Base-by-base conservation (phyloP, 495 filamentous ascomycete species). In the Xylaria longipes region DNA sequence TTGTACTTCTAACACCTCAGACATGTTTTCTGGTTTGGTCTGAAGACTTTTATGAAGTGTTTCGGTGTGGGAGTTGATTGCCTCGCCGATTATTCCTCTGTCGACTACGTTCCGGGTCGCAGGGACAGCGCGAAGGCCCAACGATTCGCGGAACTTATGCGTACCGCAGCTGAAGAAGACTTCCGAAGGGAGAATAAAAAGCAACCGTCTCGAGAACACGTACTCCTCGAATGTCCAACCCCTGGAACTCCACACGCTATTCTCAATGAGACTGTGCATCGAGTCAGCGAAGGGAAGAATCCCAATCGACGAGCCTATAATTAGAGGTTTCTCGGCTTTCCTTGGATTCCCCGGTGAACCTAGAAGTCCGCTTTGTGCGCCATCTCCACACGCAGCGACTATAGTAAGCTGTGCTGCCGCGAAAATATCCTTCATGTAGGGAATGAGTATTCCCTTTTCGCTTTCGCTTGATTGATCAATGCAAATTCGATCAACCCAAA, bases 161-260 rank as follows among this genome's bases (percentile, higher is more conserved):
- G 17, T 5, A 8, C 48, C 48, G 15, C 65, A 67, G 5, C 5
- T 41, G 4, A 56, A 67, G 12, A 67, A 39, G 3, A 67, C 43
- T 56, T 67, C 65, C 5, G 65, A 67, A 20, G 8, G 22, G 5
- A 67, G 15, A 12, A 56, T 14, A 8, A 67, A 67, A 11, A 67
- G 48, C 5, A 67, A 17, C 29, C 65, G 46, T 56, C 35, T 37
- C 22, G 65, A 67, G 8, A 67, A 67, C 33, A 67, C 48, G 33
- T 56, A 56, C 33, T 67, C 65, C 9, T 67, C 41, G 15, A 67
- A 67, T 20, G 65, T 67, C 65, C 65, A 67, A n/a, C 65, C 65
- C 22, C 65, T 54, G 20, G 11, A 11, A n/a, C 48, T 20, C 65
- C 65, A 67, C 6, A 56, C 15, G 6, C 41, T 54, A 0, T 43